Percentiles rank a stretch among this genome's conserved stretches.
Evolutionary conservation across 2,329 filamentous ascomycete species (phyloP).

Genomic region (Paraphoma chrysanthemicola): DNA sequence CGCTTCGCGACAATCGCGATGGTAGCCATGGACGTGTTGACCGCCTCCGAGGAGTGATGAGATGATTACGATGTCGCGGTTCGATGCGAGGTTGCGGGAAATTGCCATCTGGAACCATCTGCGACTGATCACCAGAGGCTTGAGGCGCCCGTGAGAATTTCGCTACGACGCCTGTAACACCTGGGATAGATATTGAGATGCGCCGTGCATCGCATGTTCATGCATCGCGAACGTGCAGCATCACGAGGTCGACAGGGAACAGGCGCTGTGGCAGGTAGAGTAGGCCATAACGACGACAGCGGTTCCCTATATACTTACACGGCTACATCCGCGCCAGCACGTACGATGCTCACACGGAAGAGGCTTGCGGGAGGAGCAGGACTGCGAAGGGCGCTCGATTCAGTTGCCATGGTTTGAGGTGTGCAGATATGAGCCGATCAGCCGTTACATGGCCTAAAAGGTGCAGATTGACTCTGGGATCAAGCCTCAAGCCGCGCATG

Average conservation of each 20-base stretch:
- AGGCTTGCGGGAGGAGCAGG: conserved; percentile 11
- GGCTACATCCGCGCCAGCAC: conserved; percentile 6
- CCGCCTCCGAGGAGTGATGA: conserved; percentile 3
- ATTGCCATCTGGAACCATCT: conserved; percentile 8
- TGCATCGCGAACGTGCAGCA: conserved; percentile 1
- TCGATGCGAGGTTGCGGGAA: conserved; percentile 2
- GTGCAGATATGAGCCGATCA: conserved; percentile 25
- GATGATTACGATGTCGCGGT: conserved; percentile 3
- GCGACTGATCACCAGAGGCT: conserved; percentile 1
- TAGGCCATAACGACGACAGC: background rate
- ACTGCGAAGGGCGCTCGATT: conserved; percentile 9
- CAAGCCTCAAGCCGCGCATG: conserved; percentile 29
- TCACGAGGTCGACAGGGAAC: background rate
- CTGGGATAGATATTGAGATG: background rate
- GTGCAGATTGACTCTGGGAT: conserved; percentile 34
- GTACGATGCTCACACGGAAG: background rate
- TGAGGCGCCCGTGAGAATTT: conserved; percentile 3
- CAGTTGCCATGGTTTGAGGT: conserved; percentile 15
- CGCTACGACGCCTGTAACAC: conserved; percentile 3
- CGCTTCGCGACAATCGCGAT: background rate
- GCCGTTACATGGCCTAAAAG: conserved; percentile 29
- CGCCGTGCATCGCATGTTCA: conserved; percentile 5
- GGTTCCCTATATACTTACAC: background rate
- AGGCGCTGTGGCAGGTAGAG: too few relatives aligned
- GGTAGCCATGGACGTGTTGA: conserved; percentile 9